A percentile compares a stretch with the other conserved stretches of the same genome.
These are phyloP conservation scores for Aspergillus viridinutans DNA, from an alignment of 2,329 filamentous ascomycete species.

Conservation along the genomic window DNA sequence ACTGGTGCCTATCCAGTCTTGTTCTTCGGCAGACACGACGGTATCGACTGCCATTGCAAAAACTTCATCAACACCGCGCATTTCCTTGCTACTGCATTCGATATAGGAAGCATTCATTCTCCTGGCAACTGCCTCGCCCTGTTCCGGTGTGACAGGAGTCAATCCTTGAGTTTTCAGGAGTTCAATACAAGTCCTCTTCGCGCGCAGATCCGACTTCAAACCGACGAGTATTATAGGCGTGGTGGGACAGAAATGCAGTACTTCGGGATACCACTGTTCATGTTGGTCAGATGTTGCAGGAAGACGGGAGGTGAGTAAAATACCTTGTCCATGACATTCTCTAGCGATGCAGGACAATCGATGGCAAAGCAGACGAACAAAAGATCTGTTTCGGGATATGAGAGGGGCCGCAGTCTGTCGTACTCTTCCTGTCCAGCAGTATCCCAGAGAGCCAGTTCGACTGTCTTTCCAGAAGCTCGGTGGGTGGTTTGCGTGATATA, in stretches of 20 bases:
- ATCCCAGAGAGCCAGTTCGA: slow-evolving; percentile 97
- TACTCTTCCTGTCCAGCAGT: slow-evolving; percentile 99
- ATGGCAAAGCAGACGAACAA: slow-evolving; percentile 99
- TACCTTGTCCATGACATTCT: slow-evolving; percentile 99
- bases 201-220: slow-evolving; percentile 92
- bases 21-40: slow-evolving; percentile 77
- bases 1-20: slow-evolving; percentile 37
- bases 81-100: slow-evolving; percentile 98
- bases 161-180: slow-evolving; percentile 97
- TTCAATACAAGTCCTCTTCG: slow-evolving; percentile 95
- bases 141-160: slow-evolving; percentile 87
- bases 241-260: slow-evolving; percentile 97
- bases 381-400: slow-evolving; percentile 95
- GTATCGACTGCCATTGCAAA: slow-evolving; percentile 89
- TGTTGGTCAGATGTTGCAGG: slow-evolving; percentile 4
- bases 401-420: slow-evolving; percentile 88
- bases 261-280: slow-evolving; percentile 95
- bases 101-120: slow-evolving; percentile 96
- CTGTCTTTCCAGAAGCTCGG: slow-evolving; percentile 80
- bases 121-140: slow-evolving; percentile 79
- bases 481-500: slow-evolving; percentile 98
- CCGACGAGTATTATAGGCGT: slow-evolving; percentile 93
- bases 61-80: slow-evolving; percentile 92
- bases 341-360: slow-evolving; percentile 94
- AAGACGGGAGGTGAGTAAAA: slow-evolving; percentile 16